Conservation (phyloP, 345 rosid genomes). For the Gossypium australe region DNA sequence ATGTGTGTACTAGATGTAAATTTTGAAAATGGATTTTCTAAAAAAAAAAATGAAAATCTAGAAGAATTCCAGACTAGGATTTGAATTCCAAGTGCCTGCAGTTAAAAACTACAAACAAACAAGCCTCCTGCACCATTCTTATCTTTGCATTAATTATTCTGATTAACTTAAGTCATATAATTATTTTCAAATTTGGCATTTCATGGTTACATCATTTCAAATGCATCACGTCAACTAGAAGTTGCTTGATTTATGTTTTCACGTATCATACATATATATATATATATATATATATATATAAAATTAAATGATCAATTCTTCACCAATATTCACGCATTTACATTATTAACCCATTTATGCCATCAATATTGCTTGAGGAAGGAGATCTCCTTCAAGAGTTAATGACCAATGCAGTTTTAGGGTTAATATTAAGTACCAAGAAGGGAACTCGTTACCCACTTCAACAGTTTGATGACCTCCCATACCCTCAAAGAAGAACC, state of each 20-base stretch:
- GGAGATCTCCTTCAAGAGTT: no score
- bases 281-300: no score
- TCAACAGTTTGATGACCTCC: conserved; percentile 13
- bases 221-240: neutral
- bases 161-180: neutral
- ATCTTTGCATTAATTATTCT: neutral
- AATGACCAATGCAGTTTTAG: neutral
- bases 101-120: neutral
- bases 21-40: neutral
- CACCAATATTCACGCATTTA: no score
- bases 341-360: no score
- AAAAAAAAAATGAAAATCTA: no score
- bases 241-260: neutral
- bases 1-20: neutral
- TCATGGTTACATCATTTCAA: neutral
- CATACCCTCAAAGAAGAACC: conserved; percentile 8
- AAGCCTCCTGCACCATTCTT: neutral
- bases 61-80: neutral
- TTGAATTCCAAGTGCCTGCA: neutral
- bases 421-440: neutral
- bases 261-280: no score
- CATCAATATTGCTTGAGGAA: no score
- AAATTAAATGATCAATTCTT: no score
- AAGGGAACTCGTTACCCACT: conserved; percentile 3
- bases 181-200: neutral